Evolutionary conservation across 2,329 filamentous ascomycete genomes (phyloP).

Genomic region (Exophiala phaeomuriformis): DNA sequence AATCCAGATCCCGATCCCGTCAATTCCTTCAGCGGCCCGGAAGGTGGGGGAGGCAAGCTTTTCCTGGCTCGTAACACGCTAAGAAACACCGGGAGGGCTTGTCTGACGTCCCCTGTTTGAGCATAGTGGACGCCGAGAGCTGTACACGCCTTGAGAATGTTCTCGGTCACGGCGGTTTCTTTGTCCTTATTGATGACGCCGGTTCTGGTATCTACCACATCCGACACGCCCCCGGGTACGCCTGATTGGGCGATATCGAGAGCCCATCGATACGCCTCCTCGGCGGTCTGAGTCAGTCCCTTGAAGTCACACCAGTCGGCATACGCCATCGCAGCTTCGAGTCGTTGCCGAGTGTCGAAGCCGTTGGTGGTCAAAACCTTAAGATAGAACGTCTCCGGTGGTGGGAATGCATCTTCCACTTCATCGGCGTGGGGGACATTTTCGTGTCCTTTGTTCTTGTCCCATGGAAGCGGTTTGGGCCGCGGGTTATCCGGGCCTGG

Average conservation of each 20-base stretch:
- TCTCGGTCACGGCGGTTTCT: conserved; percentile 54
- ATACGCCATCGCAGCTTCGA: conserved; percentile 75
- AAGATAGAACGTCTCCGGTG: conserved; percentile 71
- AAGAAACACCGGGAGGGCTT: conserved; percentile 74
- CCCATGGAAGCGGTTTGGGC: conserved; percentile 63
- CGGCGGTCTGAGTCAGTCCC: conserved; percentile 55
- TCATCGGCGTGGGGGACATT: conserved; percentile 65
- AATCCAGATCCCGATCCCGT: too few relatives aligned
- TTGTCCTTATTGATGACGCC: conserved; percentile 57
- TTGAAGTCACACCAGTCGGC: conserved; percentile 82
- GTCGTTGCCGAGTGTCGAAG: conserved; percentile 67
- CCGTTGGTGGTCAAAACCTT: conserved; percentile 74
- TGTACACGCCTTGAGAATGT: conserved; percentile 68
- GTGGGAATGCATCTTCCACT: conserved; percentile 60
- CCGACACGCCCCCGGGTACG: conserved; percentile 31
- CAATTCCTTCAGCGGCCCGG: conserved; percentile 16
- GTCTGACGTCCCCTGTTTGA: conserved; percentile 55
- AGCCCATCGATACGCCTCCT: conserved; percentile 67
- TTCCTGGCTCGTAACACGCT: conserved; percentile 75
- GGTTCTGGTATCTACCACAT: conserved; percentile 54
- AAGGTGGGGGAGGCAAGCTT: conserved; percentile 42
- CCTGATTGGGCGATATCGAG: conserved; percentile 63
- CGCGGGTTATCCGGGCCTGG: conserved; percentile 76
- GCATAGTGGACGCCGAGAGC: conserved; percentile 73
- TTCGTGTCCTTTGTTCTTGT: conserved; percentile 37